Conservation (phyloP, 2,329 filamentous ascomycete species). For the Neurospora crassa region DNA sequence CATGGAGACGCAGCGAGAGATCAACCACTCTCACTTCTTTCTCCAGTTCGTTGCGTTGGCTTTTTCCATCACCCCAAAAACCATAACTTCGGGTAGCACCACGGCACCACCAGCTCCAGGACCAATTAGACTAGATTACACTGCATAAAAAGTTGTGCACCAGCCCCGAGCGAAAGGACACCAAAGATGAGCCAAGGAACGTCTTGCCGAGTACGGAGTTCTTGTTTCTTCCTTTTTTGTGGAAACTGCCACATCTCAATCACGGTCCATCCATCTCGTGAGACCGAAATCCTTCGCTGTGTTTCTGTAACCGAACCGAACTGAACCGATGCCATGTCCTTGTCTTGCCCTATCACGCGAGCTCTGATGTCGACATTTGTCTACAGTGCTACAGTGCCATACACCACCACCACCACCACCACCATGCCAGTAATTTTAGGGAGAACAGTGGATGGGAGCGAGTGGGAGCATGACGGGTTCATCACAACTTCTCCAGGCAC, state of each 20-base stretch:
- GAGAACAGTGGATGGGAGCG: background rate
- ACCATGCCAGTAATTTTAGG: background rate
- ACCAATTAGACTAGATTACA: no score
- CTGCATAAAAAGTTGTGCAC: background rate
- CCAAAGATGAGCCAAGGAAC: no score
- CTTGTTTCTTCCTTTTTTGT: background rate
- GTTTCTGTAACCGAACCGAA: background rate
- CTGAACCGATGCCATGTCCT: background rate
- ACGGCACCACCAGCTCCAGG: background rate
- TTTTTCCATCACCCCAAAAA: background rate
- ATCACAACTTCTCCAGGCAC: background rate
- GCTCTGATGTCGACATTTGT: background rate
- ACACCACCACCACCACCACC: background rate
- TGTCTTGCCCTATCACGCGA: background rate
- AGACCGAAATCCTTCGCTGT: background rate
- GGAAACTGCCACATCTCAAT: no score
- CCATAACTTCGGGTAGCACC: background rate
- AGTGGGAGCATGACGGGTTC: background rate
- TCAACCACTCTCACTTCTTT: background rate
- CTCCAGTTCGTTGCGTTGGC: background rate
- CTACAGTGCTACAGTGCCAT: background rate
- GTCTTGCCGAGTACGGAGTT: background rate
- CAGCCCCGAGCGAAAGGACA: background rate
- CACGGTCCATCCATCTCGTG: background rate
- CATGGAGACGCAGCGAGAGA: background rate